Percentiles rank a stretch among this genome's conserved stretches.
phyloP scores from a whole-genome alignment of 371 early-diverging fungal genomes.

The Syncephalastrum monosporum region DNA sequence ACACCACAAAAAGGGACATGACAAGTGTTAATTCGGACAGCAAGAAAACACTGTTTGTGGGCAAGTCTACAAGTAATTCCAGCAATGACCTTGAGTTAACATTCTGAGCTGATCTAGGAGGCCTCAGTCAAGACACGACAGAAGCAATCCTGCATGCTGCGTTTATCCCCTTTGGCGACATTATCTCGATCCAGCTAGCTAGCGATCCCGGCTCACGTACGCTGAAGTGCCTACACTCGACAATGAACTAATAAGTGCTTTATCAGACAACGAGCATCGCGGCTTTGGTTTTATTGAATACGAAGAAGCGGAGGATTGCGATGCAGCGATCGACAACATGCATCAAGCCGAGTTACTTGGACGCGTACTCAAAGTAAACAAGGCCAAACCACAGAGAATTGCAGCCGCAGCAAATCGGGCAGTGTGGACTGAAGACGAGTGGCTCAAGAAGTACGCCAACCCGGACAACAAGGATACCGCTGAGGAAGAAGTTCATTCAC shows the following conservation, averaged over 20 bases:
- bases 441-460: conserved; percentile 64
- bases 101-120: conserved; percentile 45
- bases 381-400: conserved; percentile 73
- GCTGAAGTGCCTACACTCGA: conserved; percentile 5
- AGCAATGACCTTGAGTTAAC: neutral
- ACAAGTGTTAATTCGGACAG: conserved; percentile 9
- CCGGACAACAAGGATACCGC: conserved; percentile 20
- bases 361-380: conserved; percentile 82
- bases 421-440: conserved; percentile 79
- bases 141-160: conserved; percentile 81
- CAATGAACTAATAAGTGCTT: neutral
- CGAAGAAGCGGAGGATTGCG: conserved; percentile 81
- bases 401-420: conserved; percentile 61
- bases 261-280: conserved; percentile 67
- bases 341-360: conserved; percentile 87
- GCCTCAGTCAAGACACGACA: conserved; percentile 81
- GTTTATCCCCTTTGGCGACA: conserved; percentile 96
- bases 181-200: conserved; percentile 85
- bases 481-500: conserved; percentile 8
- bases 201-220: conserved; percentile 72
- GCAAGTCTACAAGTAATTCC: conserved; percentile 17
- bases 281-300: conserved; percentile 97
- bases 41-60: conserved; percentile 44
- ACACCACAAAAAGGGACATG: conserved; percentile 3
- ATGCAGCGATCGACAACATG: conserved; percentile 94